phyloP scores from a whole-genome alignment of 148 eudicot species.

The Camellia japonica region DNA sequence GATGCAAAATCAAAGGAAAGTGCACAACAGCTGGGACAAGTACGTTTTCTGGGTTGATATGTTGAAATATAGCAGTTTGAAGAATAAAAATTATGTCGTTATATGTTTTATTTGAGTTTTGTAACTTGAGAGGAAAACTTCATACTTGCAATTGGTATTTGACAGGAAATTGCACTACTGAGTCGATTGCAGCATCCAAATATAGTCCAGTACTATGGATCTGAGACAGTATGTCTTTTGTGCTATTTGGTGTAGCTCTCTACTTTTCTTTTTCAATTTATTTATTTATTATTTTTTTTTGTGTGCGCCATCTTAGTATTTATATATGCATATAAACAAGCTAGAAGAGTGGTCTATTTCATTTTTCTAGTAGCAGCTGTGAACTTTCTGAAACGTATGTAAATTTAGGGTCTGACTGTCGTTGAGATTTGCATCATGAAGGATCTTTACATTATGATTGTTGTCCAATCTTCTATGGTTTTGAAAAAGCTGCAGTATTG shows the following conservation, averaged over 20 bases:
- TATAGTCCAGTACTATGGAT: constrained; percentile 55
- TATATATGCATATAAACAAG: neutral
- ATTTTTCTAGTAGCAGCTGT: neutral
- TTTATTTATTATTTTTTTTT: neutral
- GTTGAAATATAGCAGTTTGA: neutral
- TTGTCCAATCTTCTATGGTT: neutral
- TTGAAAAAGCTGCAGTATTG: neutral
- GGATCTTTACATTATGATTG: neutral
- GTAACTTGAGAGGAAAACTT: constrained; percentile 1
- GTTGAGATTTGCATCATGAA: neutral
- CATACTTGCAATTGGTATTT: constrained; percentile 9
- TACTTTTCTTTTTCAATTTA: neutral
- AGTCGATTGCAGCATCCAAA: constrained; percentile 58
- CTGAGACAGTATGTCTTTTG: constrained; percentile 37
- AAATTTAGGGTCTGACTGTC: neutral
- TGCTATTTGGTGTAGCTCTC: neutral
- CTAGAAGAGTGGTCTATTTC: constrained; percentile 1
- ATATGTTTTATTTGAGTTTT: neutral
- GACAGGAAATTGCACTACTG: constrained; percentile 53
- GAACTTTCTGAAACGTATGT: neutral
- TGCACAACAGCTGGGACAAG: constrained; percentile 54
- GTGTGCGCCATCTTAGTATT: neutral
- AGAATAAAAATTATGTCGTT: neutral
- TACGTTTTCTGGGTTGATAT: constrained; percentile 26
- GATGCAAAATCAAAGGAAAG: constrained; percentile 59